These are phyloP conservation scores for Camelina neglecta DNA, from an alignment of 345 rosid species.

Conservation along the genomic window DNA sequence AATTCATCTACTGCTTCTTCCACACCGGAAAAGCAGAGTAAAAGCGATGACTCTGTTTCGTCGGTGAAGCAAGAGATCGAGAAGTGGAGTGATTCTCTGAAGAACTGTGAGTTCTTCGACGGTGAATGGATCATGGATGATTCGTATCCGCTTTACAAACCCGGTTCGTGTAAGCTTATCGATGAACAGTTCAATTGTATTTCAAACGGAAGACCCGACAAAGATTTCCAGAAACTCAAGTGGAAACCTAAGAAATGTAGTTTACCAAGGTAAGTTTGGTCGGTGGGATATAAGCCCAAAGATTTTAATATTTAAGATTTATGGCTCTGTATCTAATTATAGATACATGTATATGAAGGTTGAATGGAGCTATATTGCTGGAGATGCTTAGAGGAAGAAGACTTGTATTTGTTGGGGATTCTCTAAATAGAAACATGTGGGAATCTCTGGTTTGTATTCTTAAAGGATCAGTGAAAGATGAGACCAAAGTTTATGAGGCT, in stretches of 20 bases:
- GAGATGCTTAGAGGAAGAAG: slow-evolving; percentile 87
- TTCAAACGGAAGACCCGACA: slow-evolving; percentile 84
- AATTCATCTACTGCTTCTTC: slow-evolving; percentile 43
- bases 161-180: slow-evolving; percentile 79
- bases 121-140: slow-evolving; percentile 88
- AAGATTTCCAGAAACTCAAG: slow-evolving; percentile 65
- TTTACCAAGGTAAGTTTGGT: slow-evolving; percentile 69
- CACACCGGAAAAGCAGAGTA: slow-evolving; percentile 47
- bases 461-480: slow-evolving; percentile 62
- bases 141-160: slow-evolving; percentile 89
- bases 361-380: slow-evolving; percentile 67
- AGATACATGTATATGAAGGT: slow-evolving; percentile 47
- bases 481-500: slow-evolving; percentile 73
- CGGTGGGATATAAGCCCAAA: neutral
- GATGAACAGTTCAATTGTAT: slow-evolving; percentile 91
- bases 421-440: slow-evolving; percentile 97
- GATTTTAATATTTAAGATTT: neutral
- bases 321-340: slow-evolving; percentile 9
- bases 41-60: slow-evolving; percentile 36
- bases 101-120: slow-evolving; percentile 82
- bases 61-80: slow-evolving; percentile 52
- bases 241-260: slow-evolving; percentile 93
- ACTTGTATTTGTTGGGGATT: slow-evolving; percentile 90
- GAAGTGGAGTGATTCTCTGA: slow-evolving; percentile 54
- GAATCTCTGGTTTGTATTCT: slow-evolving; percentile 92